Conservation (phyloP, 2,329 filamentous ascomycete species). For the Monosporascus cannonballus region DNA sequence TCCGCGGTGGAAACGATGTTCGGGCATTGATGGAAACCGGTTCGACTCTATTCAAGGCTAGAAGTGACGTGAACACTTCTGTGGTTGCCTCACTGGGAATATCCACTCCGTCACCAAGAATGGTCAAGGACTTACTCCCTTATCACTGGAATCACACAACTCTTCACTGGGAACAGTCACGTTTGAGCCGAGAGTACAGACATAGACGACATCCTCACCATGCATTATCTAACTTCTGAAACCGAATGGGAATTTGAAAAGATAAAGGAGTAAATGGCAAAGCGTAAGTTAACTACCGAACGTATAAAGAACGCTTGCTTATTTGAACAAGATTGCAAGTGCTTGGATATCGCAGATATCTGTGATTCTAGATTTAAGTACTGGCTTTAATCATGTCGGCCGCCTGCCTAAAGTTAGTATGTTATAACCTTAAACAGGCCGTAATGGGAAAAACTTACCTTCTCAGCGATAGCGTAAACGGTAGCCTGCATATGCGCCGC, state of each 20-base stretch:
- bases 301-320: too few relatives aligned
- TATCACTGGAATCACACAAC: slow-evolving; percentile 21
- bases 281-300: too few relatives aligned
- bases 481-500: background rate
- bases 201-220: slow-evolving; percentile 4
- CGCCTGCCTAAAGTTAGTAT: too few relatives aligned
- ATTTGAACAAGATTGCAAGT: too few relatives aligned
- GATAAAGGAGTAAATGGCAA: too few relatives aligned
- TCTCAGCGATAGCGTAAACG: background rate
- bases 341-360: too few relatives aligned
- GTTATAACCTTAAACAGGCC: too few relatives aligned
- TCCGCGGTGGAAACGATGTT: background rate
- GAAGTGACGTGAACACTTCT: background rate
- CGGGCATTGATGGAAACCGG: background rate
- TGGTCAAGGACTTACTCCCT: slow-evolving; percentile 14
- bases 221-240: too few relatives aligned
- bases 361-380: too few relatives aligned
- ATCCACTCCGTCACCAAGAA: background rate
- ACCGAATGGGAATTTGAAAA: too few relatives aligned
- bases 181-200: slow-evolving; percentile 17
- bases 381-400: too few relatives aligned
- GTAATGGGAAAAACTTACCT: background rate
- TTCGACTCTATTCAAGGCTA: background rate
- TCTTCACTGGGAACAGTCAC: slow-evolving; percentile 16
- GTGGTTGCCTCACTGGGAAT: background rate